A percentile compares a stretch with the other conserved stretches of the same genome.
phyloP scores from a whole-genome alignment of 2,329 filamentous ascomycete genomes.

The Cordyceps militaris region DNA sequence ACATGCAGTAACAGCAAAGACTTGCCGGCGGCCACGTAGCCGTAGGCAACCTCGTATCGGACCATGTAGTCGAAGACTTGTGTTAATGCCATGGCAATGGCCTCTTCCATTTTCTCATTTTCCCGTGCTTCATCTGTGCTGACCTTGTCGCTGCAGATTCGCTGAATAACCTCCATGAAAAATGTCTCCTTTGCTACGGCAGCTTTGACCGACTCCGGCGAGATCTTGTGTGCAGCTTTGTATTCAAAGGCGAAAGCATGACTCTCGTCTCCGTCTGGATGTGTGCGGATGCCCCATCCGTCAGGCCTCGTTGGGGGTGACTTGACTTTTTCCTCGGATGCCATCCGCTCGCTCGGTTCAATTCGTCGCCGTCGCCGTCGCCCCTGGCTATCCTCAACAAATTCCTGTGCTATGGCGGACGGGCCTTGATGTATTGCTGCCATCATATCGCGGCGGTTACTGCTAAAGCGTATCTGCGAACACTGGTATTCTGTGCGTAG shows the following conservation, averaged over 20 bases:
- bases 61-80: not conserved
- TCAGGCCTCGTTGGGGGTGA: no score
- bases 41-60: not conserved
- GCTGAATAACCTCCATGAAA: not conserved
- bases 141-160: not conserved
- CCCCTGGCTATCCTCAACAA: no score
- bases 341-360: no score
- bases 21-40: not conserved
- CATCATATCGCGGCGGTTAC: no score
- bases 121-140: not conserved
- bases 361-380: not conserved
- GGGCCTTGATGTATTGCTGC: no score
- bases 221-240: slow-evolving; percentile 8
- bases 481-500: no score
- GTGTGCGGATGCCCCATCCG: not conserved
- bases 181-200: not conserved
- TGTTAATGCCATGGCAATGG: not conserved
- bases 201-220: not conserved
- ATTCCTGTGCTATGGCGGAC: no score
- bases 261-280: not conserved
- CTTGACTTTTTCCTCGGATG: no score
- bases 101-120: not conserved
- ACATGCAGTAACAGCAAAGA: not conserved
- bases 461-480: no score
- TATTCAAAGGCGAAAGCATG: slow-evolving; percentile 1